phyloP scores from a whole-genome alignment of 2,329 filamentous ascomycete species.

The Pseudocercospora eumusae region DNA sequence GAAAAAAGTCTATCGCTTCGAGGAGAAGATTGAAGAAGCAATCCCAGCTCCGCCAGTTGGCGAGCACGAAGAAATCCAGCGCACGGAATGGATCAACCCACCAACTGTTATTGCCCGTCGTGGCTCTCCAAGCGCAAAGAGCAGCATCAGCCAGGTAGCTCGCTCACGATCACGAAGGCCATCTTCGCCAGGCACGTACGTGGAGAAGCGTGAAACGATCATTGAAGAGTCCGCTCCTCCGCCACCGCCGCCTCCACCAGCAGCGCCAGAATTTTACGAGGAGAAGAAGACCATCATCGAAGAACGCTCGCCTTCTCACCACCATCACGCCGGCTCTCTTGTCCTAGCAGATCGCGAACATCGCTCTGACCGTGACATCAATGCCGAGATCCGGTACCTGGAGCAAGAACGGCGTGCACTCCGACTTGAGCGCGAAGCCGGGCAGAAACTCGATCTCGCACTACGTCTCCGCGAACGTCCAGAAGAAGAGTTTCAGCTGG shows the following conservation, averaged over 20 bases:
- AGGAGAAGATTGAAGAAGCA: constrained; percentile 34
- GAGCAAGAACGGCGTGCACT: constrained; percentile 65
- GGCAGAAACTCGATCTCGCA: constrained; percentile 44
- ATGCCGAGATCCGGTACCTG: constrained; percentile 69
- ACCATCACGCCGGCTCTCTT: constrained; percentile 24
- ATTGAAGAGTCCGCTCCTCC: constrained; percentile 33
- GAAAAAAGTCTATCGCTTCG: constrained; percentile 41
- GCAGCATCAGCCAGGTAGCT: constrained; percentile 33
- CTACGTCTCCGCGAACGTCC: constrained; percentile 47
- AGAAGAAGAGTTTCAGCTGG: constrained; percentile 53
- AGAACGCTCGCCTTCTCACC: constrained; percentile 31
- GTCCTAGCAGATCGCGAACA: constrained; percentile 25
- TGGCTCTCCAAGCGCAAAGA: constrained; percentile 32
- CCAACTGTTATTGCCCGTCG: constrained; percentile 38
- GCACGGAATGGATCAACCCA: constrained; percentile 45
- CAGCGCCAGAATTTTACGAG: constrained; percentile 36
- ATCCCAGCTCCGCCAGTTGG: constrained; percentile 32
- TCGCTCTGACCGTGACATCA: constrained; percentile 63
- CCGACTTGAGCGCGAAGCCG: constrained; percentile 58
- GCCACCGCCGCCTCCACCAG: constrained; percentile 25
- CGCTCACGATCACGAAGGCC: constrained; percentile 31
- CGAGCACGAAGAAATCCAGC: constrained; percentile 39
- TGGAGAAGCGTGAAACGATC: constrained; percentile 36
- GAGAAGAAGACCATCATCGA: constrained; percentile 37
- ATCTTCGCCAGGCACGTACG: constrained; percentile 31